Conservation (phyloP, 345 rosid species). For the Syzygium oleosum region DNA sequence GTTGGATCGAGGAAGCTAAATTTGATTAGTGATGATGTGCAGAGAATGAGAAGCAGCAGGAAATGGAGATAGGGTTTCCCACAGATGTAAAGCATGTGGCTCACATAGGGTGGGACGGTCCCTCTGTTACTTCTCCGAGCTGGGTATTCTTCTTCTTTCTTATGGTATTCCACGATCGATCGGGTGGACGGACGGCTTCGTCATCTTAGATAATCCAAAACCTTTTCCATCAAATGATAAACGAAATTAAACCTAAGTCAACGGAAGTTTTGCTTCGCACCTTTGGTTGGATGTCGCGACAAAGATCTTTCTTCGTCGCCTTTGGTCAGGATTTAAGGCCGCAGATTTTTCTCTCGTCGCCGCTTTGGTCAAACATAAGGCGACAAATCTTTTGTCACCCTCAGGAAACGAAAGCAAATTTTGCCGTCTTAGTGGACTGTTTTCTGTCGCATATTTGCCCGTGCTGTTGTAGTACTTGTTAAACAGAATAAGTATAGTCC, state of each 20-base stretch:
- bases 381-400: background rate
- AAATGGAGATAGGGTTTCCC: slow-evolving; percentile 69
- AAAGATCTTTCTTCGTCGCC: background rate
- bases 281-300: background rate
- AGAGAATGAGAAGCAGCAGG: slow-evolving; percentile 53
- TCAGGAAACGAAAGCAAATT: background rate
- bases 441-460: background rate
- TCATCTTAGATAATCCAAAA: background rate
- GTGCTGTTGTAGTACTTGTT: background rate
- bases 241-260: background rate
- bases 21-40: slow-evolving; percentile 3
- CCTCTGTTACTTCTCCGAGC: slow-evolving; percentile 39
- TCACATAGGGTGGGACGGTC: slow-evolving; percentile 78
- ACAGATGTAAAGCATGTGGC: slow-evolving; percentile 89
- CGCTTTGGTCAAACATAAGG: background rate
- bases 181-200: background rate
- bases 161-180: background rate
- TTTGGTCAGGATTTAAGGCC: background rate
- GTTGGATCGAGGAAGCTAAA: background rate
- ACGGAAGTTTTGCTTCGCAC: background rate
- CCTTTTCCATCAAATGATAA: background rate
- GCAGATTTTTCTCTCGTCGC: background rate
- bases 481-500: background rate
- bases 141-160: slow-evolving; percentile 35
- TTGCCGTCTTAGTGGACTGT: background rate